These are phyloP conservation scores for Pseudogymnoascus sp. DNA, from an alignment of 2,329 filamentous ascomycete species.

Conservation along the genomic window DNA sequence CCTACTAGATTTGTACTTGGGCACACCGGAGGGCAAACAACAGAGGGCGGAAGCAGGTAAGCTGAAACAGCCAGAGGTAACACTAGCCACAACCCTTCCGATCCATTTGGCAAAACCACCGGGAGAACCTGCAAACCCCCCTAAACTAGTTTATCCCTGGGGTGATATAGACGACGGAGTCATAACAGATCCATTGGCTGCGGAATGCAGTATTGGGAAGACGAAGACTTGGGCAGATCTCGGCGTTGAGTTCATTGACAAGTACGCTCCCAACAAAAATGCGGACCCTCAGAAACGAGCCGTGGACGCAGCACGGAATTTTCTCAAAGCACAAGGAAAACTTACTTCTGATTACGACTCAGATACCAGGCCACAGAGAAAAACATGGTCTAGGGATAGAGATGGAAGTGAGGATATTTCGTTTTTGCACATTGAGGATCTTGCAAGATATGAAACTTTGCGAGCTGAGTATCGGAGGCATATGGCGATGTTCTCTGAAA, in stretches of 20 bases:
- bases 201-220: background rate
- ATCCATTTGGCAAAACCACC: background rate
- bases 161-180: background rate
- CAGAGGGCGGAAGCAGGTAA: background rate
- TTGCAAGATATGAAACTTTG: constrained; percentile 3
- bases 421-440: background rate
- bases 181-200: background rate
- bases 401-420: constrained; percentile 1
- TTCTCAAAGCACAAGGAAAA: constrained; percentile 14
- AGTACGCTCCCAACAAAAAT: background rate
- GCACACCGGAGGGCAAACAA: background rate
- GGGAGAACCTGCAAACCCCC: background rate
- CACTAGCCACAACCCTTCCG: background rate
- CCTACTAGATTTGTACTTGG: background rate
- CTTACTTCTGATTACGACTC: background rate
- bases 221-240: constrained; percentile 2
- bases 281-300: background rate
- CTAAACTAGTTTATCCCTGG: background rate
- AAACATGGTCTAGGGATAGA: background rate
- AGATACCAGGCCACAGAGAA: background rate
- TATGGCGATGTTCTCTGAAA: background rate
- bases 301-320: constrained; percentile 10
- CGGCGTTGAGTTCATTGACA: background rate
- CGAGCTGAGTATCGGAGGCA: constrained; percentile 1
- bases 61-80: background rate